These are phyloP conservation scores for Sarcomyxa edulis DNA, from an alignment of 768 basidiomycete genomes.

Conservation along the genomic window DNA sequence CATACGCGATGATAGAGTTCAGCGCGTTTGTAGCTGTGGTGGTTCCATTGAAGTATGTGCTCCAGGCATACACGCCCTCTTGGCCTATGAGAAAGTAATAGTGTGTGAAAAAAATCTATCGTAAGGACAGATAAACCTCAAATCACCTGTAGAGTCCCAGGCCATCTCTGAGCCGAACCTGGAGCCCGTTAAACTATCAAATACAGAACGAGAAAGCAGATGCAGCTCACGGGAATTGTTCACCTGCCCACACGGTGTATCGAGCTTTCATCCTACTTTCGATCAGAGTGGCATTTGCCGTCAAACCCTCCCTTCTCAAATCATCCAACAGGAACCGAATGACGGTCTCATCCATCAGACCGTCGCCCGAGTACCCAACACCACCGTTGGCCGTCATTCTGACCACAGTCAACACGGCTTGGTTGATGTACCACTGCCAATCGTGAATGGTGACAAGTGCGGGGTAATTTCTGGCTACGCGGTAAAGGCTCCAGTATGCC, in stretches of 20 bases:
- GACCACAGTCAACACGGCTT: slow-evolving; percentile 42
- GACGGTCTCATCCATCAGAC: slow-evolving; percentile 57
- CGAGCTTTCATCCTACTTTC: slow-evolving; percentile 42
- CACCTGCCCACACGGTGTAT: slow-evolving; percentile 37
- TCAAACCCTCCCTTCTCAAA: slow-evolving; percentile 45
- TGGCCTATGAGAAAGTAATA: too few relatives aligned
- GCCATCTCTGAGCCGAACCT: slow-evolving; percentile 60
- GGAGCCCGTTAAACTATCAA: slow-evolving; percentile 1
- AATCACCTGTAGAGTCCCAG: slow-evolving; percentile 52
- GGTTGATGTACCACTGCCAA: slow-evolving; percentile 56
- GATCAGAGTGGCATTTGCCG: slow-evolving; percentile 39
- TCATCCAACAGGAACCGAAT: slow-evolving; percentile 41
- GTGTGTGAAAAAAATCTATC: too few relatives aligned
- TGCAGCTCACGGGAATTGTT: slow-evolving; percentile 43
- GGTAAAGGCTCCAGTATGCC: slow-evolving; percentile 53
- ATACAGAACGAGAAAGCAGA: too few relatives aligned
- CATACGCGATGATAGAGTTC: slow-evolving; percentile 53
- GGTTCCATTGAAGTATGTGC: slow-evolving; percentile 47
- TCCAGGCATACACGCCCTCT: slow-evolving; percentile 53
- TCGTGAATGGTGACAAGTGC: slow-evolving; percentile 37
- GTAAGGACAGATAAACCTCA: too few relatives aligned
- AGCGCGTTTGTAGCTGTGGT: slow-evolving; percentile 45
- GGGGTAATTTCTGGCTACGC: slow-evolving; percentile 55
- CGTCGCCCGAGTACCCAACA: slow-evolving; percentile 40
- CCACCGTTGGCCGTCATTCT: slow-evolving; percentile 39